Base-by-base conservation (phyloP, 805 yeast species). In the Yarrowia sp. region DNA sequence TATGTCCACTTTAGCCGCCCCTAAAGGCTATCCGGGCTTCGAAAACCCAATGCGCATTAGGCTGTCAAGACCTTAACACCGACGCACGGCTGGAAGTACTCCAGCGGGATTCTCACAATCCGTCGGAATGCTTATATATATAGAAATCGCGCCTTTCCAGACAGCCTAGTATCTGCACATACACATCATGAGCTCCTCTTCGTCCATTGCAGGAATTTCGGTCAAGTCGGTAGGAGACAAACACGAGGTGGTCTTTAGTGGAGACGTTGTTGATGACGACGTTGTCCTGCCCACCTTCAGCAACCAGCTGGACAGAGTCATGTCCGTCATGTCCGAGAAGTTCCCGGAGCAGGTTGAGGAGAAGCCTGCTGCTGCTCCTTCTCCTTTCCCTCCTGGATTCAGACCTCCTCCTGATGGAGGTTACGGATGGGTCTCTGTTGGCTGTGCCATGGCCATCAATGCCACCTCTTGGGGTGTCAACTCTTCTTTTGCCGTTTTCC, bases 351-450 rank as follows among this genome's bases (percentile, higher is more conserved):
- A 18, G 9, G 28, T 4, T 7, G 63, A 57, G 5, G 48, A 41
- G 18, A 44, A 43, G 35, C 50, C 50, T 5, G 42, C 50, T 7
- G 64, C 64, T 22, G 50, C 63, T 55, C 42, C 63, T 7, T 58
- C 64, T 13, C 64, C 64, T 9, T 58, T 58, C 14, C 64, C 64
- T 28, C 64, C 64, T 4, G 64, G 64, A 14, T 58, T 33, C 43
- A n/a, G 64, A 58, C 64, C 64, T 11, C 65, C 65, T 31, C 65
- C 65, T 9, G 65, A 61, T 47, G 65, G 65, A 47, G 65, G 65
- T 35, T 61, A 61, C 39, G 65, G 65, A 35, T 61, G 65, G 65
- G 65, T 61, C 32, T 22, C 57, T 48, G 65, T 61, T 1, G 65
- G 57, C 15, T 45, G 57, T 47, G 55, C 57, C 39, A 8, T 48